phyloP scores from a whole-genome alignment of 208 protist genomes.

The Crithidia bombi region DNA sequence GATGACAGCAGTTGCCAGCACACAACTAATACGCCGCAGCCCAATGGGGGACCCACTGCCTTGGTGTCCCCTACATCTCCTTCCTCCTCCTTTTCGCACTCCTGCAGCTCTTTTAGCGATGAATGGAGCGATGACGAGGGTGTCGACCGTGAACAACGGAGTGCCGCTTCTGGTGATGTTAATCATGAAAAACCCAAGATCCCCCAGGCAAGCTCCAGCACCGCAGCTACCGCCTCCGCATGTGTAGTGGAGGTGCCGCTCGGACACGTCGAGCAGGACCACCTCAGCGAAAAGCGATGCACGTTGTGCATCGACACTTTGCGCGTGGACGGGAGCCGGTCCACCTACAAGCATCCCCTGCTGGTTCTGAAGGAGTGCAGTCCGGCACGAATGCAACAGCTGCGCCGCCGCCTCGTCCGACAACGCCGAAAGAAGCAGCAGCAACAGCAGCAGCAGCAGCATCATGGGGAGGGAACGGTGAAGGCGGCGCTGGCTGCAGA shows the following conservation, averaged over 20 bases:
- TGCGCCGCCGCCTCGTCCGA: conserved; percentile 3
- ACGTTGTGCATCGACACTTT: conserved; percentile 72
- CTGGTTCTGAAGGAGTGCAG: conserved; percentile 48
- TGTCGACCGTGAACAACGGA: neutral
- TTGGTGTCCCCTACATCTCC: neutral
- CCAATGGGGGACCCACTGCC: too few species aligned
- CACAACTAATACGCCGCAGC: too few species aligned
- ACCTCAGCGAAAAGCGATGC: conserved; percentile 48
- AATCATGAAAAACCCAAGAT: too few species aligned
- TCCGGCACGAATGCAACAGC: conserved; percentile 4
- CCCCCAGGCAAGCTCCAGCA: too few species aligned
- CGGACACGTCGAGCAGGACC: conserved; percentile 56
- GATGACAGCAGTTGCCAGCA: neutral
- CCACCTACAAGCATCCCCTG: conserved; percentile 41
- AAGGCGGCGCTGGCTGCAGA: neutral
- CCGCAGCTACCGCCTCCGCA: neutral
- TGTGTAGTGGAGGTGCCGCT: conserved; percentile 46
- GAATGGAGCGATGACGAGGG: too few species aligned
- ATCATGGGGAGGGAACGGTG: neutral
- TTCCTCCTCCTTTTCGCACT: neutral
- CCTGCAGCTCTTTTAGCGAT: neutral
- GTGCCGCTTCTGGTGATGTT: too few species aligned
- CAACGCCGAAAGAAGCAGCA: neutral
- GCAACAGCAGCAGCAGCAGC: neutral
- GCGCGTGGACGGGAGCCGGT: conserved; percentile 51